These are phyloP conservation scores for Oryza punctata DNA, from an alignment of 176 grass and related monocot genomes.

Conservation along the genomic window DNA sequence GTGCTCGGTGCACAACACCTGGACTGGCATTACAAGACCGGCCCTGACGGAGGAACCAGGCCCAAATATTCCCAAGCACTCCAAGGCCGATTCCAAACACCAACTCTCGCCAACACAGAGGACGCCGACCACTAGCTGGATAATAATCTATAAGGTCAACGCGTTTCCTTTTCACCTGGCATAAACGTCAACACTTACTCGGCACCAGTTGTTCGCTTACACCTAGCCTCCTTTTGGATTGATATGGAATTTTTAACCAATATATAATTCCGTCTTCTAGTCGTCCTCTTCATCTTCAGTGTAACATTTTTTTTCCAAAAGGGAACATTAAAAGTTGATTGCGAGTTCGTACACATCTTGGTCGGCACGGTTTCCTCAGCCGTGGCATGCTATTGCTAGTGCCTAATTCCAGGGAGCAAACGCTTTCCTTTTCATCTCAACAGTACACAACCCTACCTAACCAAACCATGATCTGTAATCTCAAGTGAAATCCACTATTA, in stretches of 20 bases:
- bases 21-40: too few relatives aligned
- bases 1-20: too few relatives aligned
- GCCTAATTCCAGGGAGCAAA: not conserved
- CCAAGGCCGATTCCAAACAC: too few relatives aligned
- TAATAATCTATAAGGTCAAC: too few relatives aligned
- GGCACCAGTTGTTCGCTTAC: too few relatives aligned
- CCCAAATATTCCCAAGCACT: too few relatives aligned
- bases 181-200: too few relatives aligned
- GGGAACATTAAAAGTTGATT: not conserved
- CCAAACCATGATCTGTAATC: not conserved
- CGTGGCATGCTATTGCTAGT: not conserved
- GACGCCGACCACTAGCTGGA: too few relatives aligned
- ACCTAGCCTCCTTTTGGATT: not conserved
- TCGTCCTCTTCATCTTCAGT: not conserved
- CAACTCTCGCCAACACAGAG: too few relatives aligned
- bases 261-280: not conserved
- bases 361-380: not conserved
- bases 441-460: not conserved
- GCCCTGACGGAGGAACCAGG: too few relatives aligned
- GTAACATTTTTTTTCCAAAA: not conserved
- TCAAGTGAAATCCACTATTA: not conserved
- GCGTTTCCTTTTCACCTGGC: too few relatives aligned
- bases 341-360: not conserved
- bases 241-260: not conserved
- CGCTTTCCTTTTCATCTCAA: not conserved